These are phyloP conservation scores for Sordaria brevicollis DNA, from an alignment of 495 filamentous ascomycete species.

Conservation along the genomic window DNA sequence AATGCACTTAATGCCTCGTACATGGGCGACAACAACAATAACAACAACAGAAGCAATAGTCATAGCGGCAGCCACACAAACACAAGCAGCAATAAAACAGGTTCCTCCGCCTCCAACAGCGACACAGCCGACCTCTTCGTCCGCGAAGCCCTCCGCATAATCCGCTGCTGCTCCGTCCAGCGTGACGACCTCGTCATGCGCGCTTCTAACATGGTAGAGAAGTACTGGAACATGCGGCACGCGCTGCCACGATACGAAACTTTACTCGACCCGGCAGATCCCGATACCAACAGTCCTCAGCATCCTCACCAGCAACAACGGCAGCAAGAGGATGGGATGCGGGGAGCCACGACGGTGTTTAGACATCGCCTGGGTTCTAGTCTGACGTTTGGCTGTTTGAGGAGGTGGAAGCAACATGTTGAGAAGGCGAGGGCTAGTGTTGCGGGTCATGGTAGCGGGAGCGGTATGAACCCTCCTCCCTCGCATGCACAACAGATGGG, in stretches of 20 bases:
- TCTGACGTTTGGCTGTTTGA: constrained; percentile 30
- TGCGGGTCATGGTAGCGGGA: background rate
- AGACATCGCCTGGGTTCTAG: constrained; percentile 27
- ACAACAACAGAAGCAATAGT: background rate
- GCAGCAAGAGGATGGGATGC: background rate
- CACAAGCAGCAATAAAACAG: background rate
- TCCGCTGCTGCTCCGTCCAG: constrained; percentile 16
- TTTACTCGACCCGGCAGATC: constrained; percentile 6
- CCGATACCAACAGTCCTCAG: background rate
- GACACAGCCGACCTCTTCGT: constrained; percentile 12
- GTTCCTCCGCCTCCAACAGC: constrained; percentile 15
- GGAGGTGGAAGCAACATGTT: constrained; percentile 28
- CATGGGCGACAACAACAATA: background rate
- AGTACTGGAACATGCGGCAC: constrained; percentile 18
- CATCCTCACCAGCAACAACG: background rate
- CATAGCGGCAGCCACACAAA: background rate
- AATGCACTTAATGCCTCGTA: background rate
- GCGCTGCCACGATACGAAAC: constrained; percentile 9
- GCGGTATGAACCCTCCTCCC: background rate
- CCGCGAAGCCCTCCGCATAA: constrained; percentile 10
- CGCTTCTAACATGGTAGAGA: constrained; percentile 24
- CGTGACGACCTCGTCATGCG: constrained; percentile 25
- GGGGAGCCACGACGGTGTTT: constrained; percentile 5
- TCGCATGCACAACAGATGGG: background rate
- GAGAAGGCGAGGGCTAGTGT: constrained; percentile 9